Evolutionary conservation across 441 rosid genomes (phyloP).

Genomic region (Corymbia citriodora): DNA sequence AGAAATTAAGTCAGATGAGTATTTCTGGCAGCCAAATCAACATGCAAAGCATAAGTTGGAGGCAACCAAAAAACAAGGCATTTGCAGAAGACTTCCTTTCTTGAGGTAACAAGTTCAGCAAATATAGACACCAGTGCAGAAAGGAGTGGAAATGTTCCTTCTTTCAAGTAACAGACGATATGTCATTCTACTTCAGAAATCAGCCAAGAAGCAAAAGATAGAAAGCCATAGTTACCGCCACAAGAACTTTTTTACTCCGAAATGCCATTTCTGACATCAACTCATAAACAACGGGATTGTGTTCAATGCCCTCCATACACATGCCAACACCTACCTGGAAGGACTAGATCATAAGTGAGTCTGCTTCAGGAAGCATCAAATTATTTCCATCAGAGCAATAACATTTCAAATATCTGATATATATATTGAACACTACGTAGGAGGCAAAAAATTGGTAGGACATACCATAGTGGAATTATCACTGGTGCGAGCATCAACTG

Average conservation of each 20-base stretch:
- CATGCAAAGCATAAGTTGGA: not conserved
- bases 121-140: not conserved
- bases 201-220: not conserved
- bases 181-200: not conserved
- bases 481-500: conserved; percentile 75
- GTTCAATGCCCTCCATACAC: conserved; percentile 99
- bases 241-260: conserved; percentile 60
- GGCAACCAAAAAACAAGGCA: not conserved
- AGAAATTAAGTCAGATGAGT: not conserved
- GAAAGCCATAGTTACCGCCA: conserved; percentile 41
- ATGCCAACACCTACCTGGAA: conserved; percentile 90
- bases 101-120: not conserved
- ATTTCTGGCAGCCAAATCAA: not conserved
- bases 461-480: conserved; percentile 89
- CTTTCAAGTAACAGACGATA: not conserved
- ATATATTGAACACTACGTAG: not conserved
- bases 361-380: not conserved
- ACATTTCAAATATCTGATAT: not conserved
- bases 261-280: conserved; percentile 97
- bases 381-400: not conserved
- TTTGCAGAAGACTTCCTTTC: not conserved
- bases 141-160: not conserved
- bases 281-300: conserved; percentile 92
- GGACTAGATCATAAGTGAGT: not conserved
- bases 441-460: not conserved